Evolutionary conservation across 2,329 filamentous ascomycete genomes (phyloP).

Genomic region (Trichoderma sp.): DNA sequence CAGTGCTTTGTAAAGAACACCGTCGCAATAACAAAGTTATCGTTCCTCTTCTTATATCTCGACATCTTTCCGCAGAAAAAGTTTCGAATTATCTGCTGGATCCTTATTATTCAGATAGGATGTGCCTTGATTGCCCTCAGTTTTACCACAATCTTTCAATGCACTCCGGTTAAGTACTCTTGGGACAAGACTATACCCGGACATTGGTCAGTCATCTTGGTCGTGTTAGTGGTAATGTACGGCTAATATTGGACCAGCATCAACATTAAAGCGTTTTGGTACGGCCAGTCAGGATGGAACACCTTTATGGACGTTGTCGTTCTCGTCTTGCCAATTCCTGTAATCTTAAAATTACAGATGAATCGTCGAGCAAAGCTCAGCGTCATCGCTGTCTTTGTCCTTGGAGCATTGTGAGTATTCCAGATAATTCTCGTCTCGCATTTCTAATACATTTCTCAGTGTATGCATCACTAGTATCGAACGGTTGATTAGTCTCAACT

Average conservation of each 20-base stretch:
- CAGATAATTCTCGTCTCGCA: too few species aligned
- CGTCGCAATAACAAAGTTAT: conserved; percentile 4
- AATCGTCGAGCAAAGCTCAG: conserved; percentile 11
- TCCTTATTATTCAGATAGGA: neutral
- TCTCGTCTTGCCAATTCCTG: neutral
- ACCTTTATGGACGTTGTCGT: conserved; percentile 12
- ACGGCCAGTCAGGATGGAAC: conserved; percentile 14
- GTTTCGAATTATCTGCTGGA: conserved; percentile 2
- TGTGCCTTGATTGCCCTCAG: neutral
- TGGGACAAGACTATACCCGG: conserved; percentile 10
- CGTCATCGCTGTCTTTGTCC: neutral
- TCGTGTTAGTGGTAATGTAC: neutral
- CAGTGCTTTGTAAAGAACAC: conserved; percentile 16
- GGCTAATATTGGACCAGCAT: neutral
- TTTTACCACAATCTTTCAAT: conserved; percentile 13
- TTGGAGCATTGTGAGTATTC: conserved; percentile 1
- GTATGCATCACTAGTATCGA: conserved; percentile 9
- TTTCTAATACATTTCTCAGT: neutral
- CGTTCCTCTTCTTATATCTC: conserved; percentile 14
- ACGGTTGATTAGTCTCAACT: conserved; percentile 9
- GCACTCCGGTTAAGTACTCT: neutral
- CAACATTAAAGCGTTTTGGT: conserved; percentile 16
- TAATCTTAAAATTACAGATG: conserved; percentile 6
- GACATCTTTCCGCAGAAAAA: conserved; percentile 9
- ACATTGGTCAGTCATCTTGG: neutral